Conservation (phyloP, 2,329 filamentous ascomycete species). For the Aspergillus piperis region DNA sequence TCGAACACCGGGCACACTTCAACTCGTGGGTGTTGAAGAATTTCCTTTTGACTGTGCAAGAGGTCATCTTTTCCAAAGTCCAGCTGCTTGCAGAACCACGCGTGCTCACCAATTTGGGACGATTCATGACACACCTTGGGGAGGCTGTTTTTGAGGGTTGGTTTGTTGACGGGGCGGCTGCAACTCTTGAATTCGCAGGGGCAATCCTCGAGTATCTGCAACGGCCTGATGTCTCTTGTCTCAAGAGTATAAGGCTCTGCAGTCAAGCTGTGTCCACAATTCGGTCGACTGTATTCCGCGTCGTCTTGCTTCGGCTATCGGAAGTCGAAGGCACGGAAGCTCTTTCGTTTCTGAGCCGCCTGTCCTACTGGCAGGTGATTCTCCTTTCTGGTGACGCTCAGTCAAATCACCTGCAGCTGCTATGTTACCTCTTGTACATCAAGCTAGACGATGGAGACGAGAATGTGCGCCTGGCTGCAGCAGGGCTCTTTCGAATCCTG, state of each 20-base stretch:
- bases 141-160: conserved; percentile 95
- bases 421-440: conserved; percentile 91
- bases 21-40: conserved; percentile 84
- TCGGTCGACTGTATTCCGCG: conserved; percentile 72
- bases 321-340: conserved; percentile 74
- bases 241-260: conserved; percentile 91
- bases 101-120: conserved; percentile 80
- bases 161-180: conserved; percentile 86
- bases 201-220: conserved; percentile 86
- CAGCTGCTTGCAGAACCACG: conserved; percentile 76
- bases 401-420: conserved; percentile 76
- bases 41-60: conserved; percentile 70
- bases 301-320: conserved; percentile 78
- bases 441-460: conserved; percentile 74
- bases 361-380: conserved; percentile 95
- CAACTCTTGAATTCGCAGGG: conserved; percentile 82
- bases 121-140: conserved; percentile 76
- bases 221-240: conserved; percentile 72
- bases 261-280: conserved; percentile 78
- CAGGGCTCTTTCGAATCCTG: conserved; percentile 85
- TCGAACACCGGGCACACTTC: conserved; percentile 93
- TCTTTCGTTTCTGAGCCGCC: conserved; percentile 74
- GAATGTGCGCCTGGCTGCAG: conserved; percentile 71
- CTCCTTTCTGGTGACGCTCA: conserved; percentile 78
- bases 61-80: conserved; percentile 69